Conservation (phyloP, 345 rosid species). For the Syzygium grande region DNA sequence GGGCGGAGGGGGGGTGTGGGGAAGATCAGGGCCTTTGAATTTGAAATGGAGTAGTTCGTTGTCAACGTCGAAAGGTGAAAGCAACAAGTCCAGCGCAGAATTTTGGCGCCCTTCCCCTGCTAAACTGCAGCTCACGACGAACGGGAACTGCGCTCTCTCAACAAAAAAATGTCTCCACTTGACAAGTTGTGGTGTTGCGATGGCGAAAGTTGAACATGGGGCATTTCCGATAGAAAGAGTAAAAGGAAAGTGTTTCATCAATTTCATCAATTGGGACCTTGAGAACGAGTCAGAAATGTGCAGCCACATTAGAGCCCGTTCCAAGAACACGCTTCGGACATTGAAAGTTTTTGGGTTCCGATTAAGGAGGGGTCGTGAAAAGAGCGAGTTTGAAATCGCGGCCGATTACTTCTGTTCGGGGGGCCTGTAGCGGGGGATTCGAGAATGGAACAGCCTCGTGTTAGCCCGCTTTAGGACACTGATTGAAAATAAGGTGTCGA, state of each 20-base stretch:
- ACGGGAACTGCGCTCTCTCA: neutral
- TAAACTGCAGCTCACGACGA: neutral
- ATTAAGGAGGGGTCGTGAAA: neutral
- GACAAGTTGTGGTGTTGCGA: neutral
- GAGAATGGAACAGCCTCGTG: neutral
- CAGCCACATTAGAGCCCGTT: too few relatives aligned
- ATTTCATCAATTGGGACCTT: neutral
- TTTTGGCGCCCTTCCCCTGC: constrained; percentile 5
- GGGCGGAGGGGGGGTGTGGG: too few relatives aligned
- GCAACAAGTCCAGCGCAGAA: constrained; percentile 16
- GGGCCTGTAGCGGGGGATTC: neutral
- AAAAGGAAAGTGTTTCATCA: neutral
- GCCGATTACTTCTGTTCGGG: neutral
- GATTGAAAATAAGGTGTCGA: neutral
- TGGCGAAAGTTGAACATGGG: neutral
- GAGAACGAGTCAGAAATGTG: neutral
- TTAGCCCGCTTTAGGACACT: accelerated
- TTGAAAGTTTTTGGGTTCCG: neutral
- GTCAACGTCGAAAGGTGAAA: constrained; percentile 4
- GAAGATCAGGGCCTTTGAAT: constrained; percentile 32
- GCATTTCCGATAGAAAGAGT: neutral
- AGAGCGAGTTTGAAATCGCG: neutral
- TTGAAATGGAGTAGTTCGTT: neutral
- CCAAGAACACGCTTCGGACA: too few relatives aligned
- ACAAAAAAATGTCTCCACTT: neutral